phyloP scores from a whole-genome alignment of 768 basidiomycete genomes.

The Collybia nuda region DNA sequence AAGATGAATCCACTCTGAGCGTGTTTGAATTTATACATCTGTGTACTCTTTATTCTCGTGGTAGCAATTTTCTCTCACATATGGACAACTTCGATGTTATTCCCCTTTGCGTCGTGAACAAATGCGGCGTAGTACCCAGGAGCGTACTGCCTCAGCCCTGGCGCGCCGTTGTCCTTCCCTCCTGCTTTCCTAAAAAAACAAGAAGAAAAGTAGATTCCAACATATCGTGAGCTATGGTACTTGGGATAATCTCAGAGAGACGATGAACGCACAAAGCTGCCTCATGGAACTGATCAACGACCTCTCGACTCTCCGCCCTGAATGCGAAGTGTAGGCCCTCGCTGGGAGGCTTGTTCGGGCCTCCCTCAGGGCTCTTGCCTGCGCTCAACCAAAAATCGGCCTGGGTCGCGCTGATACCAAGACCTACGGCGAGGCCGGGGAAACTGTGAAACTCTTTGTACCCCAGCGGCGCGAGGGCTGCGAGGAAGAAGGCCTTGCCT shows the following conservation, averaged over 20 bases:
- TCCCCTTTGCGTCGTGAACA: slow-evolving; percentile 8
- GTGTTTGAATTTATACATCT: too few species aligned
- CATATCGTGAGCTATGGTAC: neutral
- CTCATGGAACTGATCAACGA: slow-evolving; percentile 8
- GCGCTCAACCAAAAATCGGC: slow-evolving; percentile 7
- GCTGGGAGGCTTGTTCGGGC: neutral
- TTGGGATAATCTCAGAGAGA: too few species aligned
- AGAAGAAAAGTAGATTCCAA: neutral
- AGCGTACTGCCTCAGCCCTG: slow-evolving; percentile 7
- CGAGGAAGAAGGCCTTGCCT: slow-evolving; percentile 7
- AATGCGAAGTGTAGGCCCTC: slow-evolving; percentile 7
- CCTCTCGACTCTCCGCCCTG: slow-evolving; percentile 7
- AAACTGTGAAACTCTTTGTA: slow-evolving; percentile 3
- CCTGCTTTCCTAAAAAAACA: slow-evolving; percentile 6
- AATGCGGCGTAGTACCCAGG: slow-evolving; percentile 10
- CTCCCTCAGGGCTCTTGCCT: neutral
- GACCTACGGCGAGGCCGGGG: slow-evolving; percentile 4
- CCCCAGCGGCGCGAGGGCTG: slow-evolving; percentile 10
- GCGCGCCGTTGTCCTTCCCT: slow-evolving; percentile 11
- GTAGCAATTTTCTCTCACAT: neutral
- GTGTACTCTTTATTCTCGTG: too few species aligned
- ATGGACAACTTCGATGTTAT: slow-evolving; percentile 11
- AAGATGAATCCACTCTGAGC: too few species aligned
- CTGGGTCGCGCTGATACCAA: neutral
- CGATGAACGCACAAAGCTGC: slow-evolving; percentile 8